Evolutionary conservation across 441 rosid genomes (phyloP), one percentile per base, ranked within the genome.

Genomic region (Isatis lusitanica): DNA sequence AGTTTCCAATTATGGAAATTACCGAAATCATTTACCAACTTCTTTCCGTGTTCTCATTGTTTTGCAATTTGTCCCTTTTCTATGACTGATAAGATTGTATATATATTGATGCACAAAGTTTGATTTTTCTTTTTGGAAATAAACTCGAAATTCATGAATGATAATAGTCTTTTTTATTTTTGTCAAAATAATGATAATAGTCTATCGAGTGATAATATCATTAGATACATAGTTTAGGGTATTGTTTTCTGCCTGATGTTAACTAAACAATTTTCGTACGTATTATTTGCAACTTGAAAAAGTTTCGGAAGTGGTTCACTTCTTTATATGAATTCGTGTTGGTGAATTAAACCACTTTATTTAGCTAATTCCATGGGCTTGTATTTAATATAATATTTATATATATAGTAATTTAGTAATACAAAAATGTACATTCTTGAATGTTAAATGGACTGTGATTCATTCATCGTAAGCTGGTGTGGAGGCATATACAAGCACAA

Each of bases 401-500:
- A 39, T 52, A 38, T 6, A 30, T 40, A 42, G 53, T 56, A 42
- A 68, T 52, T 40, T 56, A 31, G 46, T 31, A 31, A 44, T 15
- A 56, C 6, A 56, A 28, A 30, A 10, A 44, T 2, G 21, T 8
- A 50, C 1, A 51, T 1, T n/a, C 38, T 30, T 28, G 52, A 60
- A 39, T 13, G 17, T 51, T 42, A 13, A 26, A 60, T 30, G 31
- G 38, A 38, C 42, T 44, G 48, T 12, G 56, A 26, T 13, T 16
- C 17, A 74, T 74, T 50, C 55, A 50, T 50, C 61, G 73, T 47
- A 40, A 72, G 18, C 60, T 46, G 73, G 79, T 55, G 78, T 82
- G 89, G 78, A 79, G 85, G 85, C 84, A 82, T 85, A 85, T 85
- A 85, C 92, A 87, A 81, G 85, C 85, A 77, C 84, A 65, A 71